These are phyloP conservation scores for Hibiscus mutabilis DNA, from an alignment of 345 rosid genomes.

Conservation along the genomic window DNA sequence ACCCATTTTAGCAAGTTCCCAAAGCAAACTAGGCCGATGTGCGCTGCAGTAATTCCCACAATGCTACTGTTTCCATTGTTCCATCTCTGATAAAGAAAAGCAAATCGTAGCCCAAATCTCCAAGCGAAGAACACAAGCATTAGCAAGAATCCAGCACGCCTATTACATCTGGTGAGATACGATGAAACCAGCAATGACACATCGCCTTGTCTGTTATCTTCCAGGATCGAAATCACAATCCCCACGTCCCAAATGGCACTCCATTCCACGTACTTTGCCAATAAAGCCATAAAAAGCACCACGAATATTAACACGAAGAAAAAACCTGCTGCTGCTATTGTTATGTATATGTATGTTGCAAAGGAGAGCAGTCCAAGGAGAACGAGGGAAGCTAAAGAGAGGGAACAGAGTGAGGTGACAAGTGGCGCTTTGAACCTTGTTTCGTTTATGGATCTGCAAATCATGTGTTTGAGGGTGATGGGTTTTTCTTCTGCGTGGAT, in stretches of 20 bases:
- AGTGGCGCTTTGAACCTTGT: conserved; percentile 20
- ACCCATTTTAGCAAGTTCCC: conserved; percentile 1
- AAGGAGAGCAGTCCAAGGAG: conserved; percentile 1
- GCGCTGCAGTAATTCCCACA: neutral
- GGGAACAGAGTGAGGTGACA: conserved; percentile 18
- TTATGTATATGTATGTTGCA: conserved; percentile 6
- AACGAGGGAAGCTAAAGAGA: neutral
- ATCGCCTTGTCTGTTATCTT: conserved; percentile 33
- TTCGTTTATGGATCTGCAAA: conserved; percentile 14
- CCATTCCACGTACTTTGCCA: conserved; percentile 20
- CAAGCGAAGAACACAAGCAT: conserved; percentile 14
- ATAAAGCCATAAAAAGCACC: conserved; percentile 2
- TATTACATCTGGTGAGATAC: conserved; percentile 26
- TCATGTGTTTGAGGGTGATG: conserved; percentile 16
- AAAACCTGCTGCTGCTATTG: neutral
- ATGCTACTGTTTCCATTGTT: neutral
- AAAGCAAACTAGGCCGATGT: conserved; percentile 9
- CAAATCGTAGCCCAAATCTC: conserved; percentile 17
- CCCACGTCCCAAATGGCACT: conserved; percentile 33
- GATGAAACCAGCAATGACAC: conserved; percentile 19
- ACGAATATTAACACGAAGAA: neutral
- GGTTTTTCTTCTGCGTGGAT: neutral
- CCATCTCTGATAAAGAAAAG: conserved; percentile 14
- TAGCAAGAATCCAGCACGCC: conserved; percentile 16
- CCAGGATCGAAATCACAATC: conserved; percentile 15